A percentile compares a stretch with the other conserved stretches of the same genome.
Conservation (phyloP, 2,329 filamentous ascomycete genomes). For the Dactylellina parvicollis region DNA sequence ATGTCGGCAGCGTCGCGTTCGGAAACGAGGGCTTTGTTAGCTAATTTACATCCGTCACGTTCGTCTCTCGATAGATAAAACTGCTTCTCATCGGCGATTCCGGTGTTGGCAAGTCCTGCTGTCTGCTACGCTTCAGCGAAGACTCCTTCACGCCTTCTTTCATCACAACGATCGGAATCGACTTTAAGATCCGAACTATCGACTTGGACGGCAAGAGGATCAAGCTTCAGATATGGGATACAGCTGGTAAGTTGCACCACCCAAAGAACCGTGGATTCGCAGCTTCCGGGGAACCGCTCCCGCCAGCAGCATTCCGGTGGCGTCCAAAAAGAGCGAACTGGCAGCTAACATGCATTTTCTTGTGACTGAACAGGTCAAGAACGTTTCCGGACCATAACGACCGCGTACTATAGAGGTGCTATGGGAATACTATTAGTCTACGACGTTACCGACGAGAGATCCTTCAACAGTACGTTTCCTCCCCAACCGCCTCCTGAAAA, state of each 20-base stretch:
- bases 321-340: conserved; percentile 5
- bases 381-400: conserved; percentile 98
- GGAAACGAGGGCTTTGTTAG: conserved; percentile 49
- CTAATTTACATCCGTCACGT: conserved; percentile 56
- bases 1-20: conserved; percentile 54
- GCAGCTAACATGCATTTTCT: conserved; percentile 15
- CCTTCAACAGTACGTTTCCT: conserved; percentile 82
- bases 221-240: conserved; percentile 99
- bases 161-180: conserved; percentile 99
- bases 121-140: conserved; percentile 93
- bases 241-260: conserved; percentile 68
- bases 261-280: not conserved
- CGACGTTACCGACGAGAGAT: conserved; percentile 95
- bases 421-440: conserved; percentile 99
- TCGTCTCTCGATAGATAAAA: conserved; percentile 76
- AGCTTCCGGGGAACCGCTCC: conserved; percentile 7
- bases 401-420: conserved; percentile 96
- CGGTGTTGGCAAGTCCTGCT: conserved; percentile 96
- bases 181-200: conserved; percentile 99
- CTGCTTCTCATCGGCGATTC: conserved; percentile 96
- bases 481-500: conserved; percentile 42
- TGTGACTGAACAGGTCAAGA: conserved; percentile 72
- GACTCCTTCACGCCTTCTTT: conserved; percentile 97
- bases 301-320: conserved; percentile 36
- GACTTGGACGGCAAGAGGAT: conserved; percentile 98